Evolutionary conservation across 345 rosid species (phyloP).

Genomic region (Ailanthus altissimus): DNA sequence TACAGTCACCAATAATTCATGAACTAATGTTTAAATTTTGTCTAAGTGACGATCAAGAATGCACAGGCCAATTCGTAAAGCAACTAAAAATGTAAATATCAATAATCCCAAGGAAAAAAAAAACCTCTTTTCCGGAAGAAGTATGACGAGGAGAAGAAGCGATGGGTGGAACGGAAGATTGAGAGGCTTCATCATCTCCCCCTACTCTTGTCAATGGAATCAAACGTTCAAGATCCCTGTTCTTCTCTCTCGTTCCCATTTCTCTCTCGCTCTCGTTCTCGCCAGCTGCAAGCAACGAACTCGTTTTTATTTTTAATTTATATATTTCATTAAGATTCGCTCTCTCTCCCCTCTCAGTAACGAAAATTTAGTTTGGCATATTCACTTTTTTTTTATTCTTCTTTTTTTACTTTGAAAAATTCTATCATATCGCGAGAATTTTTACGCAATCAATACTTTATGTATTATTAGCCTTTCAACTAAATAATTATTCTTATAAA

Average conservation of each 20-base stretch:
- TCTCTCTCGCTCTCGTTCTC: constrained; percentile 7
- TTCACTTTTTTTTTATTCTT: not conserved
- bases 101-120: no score
- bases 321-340: not conserved
- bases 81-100: no score
- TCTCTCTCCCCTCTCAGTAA: not conserved
- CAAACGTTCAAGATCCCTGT: constrained; percentile 50
- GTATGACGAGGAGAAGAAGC: constrained; percentile 45
- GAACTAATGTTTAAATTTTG: no score
- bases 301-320: not conserved
- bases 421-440: no score
- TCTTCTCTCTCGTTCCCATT: constrained; percentile 20
- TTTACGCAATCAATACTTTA: no score
- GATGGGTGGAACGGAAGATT: constrained; percentile 36
- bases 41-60: no score
- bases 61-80: no score
- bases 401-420: not conserved
- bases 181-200: constrained; percentile 24
- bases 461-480: no score
- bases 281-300: not conserved
- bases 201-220: constrained; percentile 42
- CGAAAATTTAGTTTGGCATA: not conserved
- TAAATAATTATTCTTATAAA: no score
- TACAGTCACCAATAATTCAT: no score
- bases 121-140: constrained; percentile 58